A percentile compares a stretch with the other conserved stretches of the same genome.
Evolutionary conservation across 805 yeast genomes (phyloP).

Genomic region (Ogataea parapolymorpha): DNA sequence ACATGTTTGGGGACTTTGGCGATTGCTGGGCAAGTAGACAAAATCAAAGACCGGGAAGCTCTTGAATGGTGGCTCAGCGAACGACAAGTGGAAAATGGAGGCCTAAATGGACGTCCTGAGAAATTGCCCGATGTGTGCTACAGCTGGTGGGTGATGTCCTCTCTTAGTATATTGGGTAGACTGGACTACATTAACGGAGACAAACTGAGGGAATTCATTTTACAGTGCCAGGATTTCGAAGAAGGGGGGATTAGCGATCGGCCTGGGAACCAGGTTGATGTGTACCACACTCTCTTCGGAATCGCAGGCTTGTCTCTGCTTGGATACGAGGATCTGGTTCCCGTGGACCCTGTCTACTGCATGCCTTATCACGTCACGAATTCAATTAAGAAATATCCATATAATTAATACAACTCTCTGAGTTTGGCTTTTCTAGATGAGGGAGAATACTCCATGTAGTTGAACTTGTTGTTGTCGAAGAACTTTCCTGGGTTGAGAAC

Average conservation of each 20-base stretch:
- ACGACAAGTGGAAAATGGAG: constrained; percentile 83
- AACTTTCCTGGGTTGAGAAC: constrained; percentile 70
- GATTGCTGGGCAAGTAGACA: constrained; percentile 56
- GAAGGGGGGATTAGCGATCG: constrained; percentile 93
- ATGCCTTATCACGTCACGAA: constrained; percentile 55
- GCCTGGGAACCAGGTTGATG: constrained; percentile 87
- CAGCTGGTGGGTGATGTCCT: constrained; percentile 94
- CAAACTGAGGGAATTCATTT: constrained; percentile 62
- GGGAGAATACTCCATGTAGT: constrained; percentile 74
- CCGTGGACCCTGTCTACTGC: constrained; percentile 84
- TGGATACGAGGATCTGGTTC: constrained; percentile 55
- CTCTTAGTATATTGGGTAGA: constrained; percentile 62
- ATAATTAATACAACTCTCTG: constrained; percentile 40
- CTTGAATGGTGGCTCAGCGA: constrained; percentile 88
- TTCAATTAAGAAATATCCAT: constrained; percentile 31
- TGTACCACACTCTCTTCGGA: constrained; percentile 89
- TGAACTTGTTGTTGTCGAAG: constrained; percentile 43
- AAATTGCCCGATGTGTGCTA: constrained; percentile 97
- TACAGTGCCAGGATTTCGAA: constrained; percentile 70
- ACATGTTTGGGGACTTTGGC: constrained; percentile 82
- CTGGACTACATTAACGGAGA: constrained; percentile 74
- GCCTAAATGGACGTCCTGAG: constrained; percentile 94
- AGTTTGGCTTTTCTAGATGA: constrained; percentile 48
- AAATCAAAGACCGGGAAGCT: constrained; percentile 39
- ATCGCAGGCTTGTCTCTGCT: constrained; percentile 81